These are phyloP conservation scores for Litchi chinensis DNA, from an alignment of 345 rosid genomes.

Conservation along the genomic window DNA sequence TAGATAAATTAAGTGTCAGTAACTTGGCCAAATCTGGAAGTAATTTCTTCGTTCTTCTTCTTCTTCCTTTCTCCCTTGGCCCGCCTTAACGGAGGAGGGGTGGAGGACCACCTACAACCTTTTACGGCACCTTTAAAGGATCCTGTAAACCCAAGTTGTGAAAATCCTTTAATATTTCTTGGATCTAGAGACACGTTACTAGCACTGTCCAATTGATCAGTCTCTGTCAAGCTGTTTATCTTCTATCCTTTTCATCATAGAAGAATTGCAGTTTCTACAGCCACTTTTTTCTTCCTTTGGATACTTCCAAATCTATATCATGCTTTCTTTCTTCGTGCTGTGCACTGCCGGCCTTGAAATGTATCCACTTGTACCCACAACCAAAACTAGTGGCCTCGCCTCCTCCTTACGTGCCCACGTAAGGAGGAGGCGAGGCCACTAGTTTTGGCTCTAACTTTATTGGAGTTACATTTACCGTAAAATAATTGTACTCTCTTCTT, in stretches of 20 bases:
- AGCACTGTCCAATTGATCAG: not conserved
- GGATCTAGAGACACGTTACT: slow-evolving; percentile 7
- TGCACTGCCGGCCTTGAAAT: not conserved
- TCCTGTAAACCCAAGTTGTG: slow-evolving; percentile 12
- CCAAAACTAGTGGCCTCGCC: not conserved
- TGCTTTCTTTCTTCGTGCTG: not conserved
- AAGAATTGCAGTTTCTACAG: slow-evolving; percentile 1
- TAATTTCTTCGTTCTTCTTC: not conserved
- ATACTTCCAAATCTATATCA: not conserved
- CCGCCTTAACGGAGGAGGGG: not conserved
- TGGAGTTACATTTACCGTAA: not conserved
- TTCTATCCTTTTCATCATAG: slow-evolving; percentile 12
- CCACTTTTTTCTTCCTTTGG: not conserved
- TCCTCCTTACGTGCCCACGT: not conserved
- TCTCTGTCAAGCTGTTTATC: slow-evolving; percentile 8
- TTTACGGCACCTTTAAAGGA: not conserved
- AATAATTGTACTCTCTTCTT: no score
- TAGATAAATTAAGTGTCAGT: no score
- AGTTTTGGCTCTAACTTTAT: not conserved
- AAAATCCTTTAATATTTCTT: slow-evolving; percentile 4
- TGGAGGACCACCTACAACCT: slow-evolving; percentile 1
- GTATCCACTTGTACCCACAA: not conserved
- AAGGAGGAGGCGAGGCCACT: no score
- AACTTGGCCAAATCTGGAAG: no score
- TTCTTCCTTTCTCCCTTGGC: no score